phyloP scores from a whole-genome alignment of 2,329 filamentous ascomycete genomes.

The Fonsecaea nubica region DNA sequence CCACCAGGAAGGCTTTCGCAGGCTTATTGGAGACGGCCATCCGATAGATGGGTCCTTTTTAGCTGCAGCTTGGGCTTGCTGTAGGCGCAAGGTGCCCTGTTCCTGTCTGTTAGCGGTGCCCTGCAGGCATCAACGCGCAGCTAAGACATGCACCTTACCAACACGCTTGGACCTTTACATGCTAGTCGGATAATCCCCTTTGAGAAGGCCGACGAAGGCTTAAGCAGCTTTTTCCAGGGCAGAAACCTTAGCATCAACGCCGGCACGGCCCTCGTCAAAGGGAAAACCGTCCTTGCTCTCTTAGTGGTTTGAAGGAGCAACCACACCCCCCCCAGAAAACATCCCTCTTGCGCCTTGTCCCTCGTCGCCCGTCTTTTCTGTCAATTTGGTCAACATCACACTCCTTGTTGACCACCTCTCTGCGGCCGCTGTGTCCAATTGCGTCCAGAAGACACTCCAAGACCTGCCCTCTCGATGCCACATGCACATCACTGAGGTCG shows the following conservation, averaged over 20 bases:
- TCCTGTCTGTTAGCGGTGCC: constrained; percentile 23
- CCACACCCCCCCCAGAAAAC: constrained; percentile 7
- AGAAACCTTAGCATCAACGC: constrained; percentile 28
- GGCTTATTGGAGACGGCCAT: constrained; percentile 1
- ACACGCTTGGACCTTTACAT: constrained; percentile 24
- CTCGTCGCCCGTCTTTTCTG: constrained; percentile 25
- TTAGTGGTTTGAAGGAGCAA: constrained; percentile 9
- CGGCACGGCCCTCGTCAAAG: constrained; percentile 31
- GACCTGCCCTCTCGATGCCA: constrained; percentile 22
- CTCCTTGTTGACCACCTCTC: constrained; percentile 22
- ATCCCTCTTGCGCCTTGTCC: constrained; percentile 25
- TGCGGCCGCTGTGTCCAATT: constrained; percentile 26
- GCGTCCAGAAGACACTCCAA: constrained; percentile 25
- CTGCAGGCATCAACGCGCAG: constrained; percentile 22
- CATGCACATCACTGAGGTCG: constrained; percentile 25
- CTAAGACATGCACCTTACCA: constrained; percentile 18
- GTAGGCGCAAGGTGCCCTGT: constrained; percentile 11
- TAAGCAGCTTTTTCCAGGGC: constrained; percentile 14
- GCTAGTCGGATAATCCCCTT: constrained; percentile 14
- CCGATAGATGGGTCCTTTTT: constrained; percentile 13
- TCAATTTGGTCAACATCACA: constrained; percentile 31
- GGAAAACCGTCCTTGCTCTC: constrained; percentile 1
- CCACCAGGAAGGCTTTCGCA: neutral
- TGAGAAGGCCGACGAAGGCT: constrained; percentile 7
- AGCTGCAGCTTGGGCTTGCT: constrained; percentile 12